Percentiles rank a stretch among this genome's conserved stretches.
phyloP scores from a whole-genome alignment of 2,329 filamentous ascomycete species.

The Pseudogymnoascus sp. region DNA sequence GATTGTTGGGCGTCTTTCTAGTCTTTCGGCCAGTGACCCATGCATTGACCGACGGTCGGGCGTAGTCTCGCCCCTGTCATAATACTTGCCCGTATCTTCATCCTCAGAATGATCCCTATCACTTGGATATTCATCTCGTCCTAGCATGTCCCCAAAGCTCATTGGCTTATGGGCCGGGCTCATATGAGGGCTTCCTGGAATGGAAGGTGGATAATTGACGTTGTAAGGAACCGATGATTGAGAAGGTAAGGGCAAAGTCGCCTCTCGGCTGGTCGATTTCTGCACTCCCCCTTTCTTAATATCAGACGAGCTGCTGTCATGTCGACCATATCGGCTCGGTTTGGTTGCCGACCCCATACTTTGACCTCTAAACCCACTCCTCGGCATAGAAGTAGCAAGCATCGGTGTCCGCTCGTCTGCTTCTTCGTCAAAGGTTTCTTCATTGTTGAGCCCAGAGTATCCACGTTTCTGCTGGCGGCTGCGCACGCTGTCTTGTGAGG shows the following conservation, averaged over 20 bases:
- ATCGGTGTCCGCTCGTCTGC: slow-evolving; percentile 46
- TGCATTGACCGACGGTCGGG: slow-evolving; percentile 31
- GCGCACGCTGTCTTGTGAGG: slow-evolving; percentile 18
- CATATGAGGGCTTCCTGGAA: slow-evolving; percentile 52
- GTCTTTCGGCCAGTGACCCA: neutral
- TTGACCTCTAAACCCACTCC: slow-evolving; percentile 19
- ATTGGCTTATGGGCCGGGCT: slow-evolving; percentile 42
- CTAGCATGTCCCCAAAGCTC: slow-evolving; percentile 61
- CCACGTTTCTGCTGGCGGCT: slow-evolving; percentile 21
- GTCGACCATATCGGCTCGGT: slow-evolving; percentile 32
- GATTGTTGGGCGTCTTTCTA: slow-evolving; percentile 46
- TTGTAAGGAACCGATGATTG: slow-evolving; percentile 37
- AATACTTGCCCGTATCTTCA: neutral
- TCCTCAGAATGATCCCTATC: neutral
- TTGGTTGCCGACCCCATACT: slow-evolving; percentile 31
- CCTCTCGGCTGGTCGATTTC: neutral
- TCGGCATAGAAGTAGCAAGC: slow-evolving; percentile 36
- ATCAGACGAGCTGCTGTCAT: slow-evolving; percentile 34
- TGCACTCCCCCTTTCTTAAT: slow-evolving; percentile 27
- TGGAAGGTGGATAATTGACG: slow-evolving; percentile 60
- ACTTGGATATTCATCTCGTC: slow-evolving; percentile 51
- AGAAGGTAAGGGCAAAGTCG: neutral
- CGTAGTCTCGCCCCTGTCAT: slow-evolving; percentile 8
- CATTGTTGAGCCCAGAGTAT: slow-evolving; percentile 33
- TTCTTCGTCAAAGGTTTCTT: slow-evolving; percentile 42